phyloP scores from a whole-genome alignment of 306 rosid genomes.

The Trifolium fragiferum region DNA sequence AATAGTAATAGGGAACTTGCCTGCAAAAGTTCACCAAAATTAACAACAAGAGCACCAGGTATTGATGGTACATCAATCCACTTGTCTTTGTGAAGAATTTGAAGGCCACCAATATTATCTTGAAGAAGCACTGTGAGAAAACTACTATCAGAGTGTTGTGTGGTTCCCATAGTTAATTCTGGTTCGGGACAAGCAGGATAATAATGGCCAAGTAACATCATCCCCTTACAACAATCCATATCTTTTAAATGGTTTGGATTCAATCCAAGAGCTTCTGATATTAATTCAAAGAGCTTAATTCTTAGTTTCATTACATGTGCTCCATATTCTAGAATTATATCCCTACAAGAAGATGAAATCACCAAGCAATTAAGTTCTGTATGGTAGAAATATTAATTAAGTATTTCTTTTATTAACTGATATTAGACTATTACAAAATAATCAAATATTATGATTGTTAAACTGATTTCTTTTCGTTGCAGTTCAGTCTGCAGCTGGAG shows the following conservation, averaged over 20 bases:
- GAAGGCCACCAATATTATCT: slow-evolving; percentile 45
- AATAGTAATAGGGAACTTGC: slow-evolving; percentile 1
- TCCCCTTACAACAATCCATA: slow-evolving; percentile 38
- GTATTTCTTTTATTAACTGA: too few species aligned
- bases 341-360: slow-evolving; percentile 28
- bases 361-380: too few species aligned
- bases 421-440: too few species aligned
- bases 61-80: slow-evolving; percentile 34
- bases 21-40: background rate
- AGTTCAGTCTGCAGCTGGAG: too few species aligned
- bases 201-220: slow-evolving; percentile 33
- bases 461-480: too few species aligned
- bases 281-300: slow-evolving; percentile 31
- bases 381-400: too few species aligned
- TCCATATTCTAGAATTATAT: slow-evolving; percentile 35
- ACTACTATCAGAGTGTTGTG: slow-evolving; percentile 33
- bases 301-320: slow-evolving; percentile 25
- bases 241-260: slow-evolving; percentile 34
- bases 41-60: slow-evolving; percentile 34
- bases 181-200: slow-evolving; percentile 45
- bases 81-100: slow-evolving; percentile 31
- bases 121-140: slow-evolving; percentile 44
- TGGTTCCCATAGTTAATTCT: slow-evolving; percentile 38
- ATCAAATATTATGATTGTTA: too few species aligned
- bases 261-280: slow-evolving; percentile 47